These are phyloP conservation scores for Saccharomyces kudriavzevii DNA, from an alignment of 805 yeast species.

Conservation along the genomic window DNA sequence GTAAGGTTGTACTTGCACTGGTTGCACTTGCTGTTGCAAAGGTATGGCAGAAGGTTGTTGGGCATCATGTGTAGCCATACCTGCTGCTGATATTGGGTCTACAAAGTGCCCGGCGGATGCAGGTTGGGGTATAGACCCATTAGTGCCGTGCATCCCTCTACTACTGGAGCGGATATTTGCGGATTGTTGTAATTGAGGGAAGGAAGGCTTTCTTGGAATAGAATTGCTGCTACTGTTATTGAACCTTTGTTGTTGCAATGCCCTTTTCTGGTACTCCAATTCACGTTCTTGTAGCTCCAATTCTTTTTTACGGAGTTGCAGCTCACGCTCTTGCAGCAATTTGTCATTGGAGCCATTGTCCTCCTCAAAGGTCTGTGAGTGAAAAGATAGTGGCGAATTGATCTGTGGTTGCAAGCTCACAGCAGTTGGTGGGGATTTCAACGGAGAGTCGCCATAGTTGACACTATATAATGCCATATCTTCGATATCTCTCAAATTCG, in stretches of 20 bases:
- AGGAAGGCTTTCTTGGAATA: conserved; percentile 13
- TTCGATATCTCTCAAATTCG: conserved; percentile 26
- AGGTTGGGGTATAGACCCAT: conserved; percentile 3
- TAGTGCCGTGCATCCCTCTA: conserved; percentile 26
- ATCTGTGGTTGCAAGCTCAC: conserved; percentile 9
- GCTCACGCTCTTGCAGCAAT: conserved; percentile 23
- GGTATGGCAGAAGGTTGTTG: conserved; percentile 2
- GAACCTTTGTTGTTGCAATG: conserved; percentile 18
- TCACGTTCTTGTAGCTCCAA: conserved; percentile 31
- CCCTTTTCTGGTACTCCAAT: conserved; percentile 24
- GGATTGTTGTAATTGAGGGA: conserved; percentile 15
- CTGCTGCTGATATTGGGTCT: conserved; percentile 15
- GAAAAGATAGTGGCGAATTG: conserved; percentile 5
- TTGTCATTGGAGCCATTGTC: conserved; percentile 8
- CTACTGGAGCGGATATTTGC: conserved; percentile 14
- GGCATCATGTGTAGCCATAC: neutral
- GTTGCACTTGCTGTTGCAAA: neutral
- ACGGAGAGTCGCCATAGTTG: conserved; percentile 24
- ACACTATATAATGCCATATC: conserved; percentile 28
- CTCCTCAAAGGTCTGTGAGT: conserved; percentile 10
- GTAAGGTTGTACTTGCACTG: conserved; percentile 1
- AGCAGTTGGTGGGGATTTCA: conserved; percentile 8
- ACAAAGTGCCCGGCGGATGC: conserved; percentile 15
- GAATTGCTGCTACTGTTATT: conserved; percentile 3
- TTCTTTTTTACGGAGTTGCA: conserved; percentile 29